Evolutionary conservation across 2,329 filamentous ascomycete species (phyloP).

Genomic region (Colletotrichum endophyticum): DNA sequence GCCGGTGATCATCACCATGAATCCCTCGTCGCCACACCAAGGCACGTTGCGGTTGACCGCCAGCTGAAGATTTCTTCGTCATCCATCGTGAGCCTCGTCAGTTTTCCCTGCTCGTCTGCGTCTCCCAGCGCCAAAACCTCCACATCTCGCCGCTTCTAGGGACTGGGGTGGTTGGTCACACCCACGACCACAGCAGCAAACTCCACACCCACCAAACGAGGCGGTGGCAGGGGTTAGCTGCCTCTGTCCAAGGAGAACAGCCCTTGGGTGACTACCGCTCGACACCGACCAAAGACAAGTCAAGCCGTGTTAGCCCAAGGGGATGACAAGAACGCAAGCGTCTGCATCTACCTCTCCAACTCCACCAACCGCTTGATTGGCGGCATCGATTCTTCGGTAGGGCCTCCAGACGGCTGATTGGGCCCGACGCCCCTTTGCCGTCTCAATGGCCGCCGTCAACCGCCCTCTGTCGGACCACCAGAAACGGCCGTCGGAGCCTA

Average conservation of each 20-base stretch:
- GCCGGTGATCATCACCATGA: background rate
- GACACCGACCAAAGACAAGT: background rate
- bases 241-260: background rate
- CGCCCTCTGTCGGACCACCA: conserved; percentile 19
- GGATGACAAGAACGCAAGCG: conserved; percentile 9
- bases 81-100: conserved; percentile 18
- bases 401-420: conserved; percentile 12
- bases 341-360: background rate
- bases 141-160: background rate
- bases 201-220: conserved; percentile 15
- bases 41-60: conserved; percentile 4
- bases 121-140: conserved; percentile 9
- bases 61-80: conserved; percentile 3
- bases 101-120: conserved; percentile 5
- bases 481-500: conserved; percentile 20
- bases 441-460: conserved; percentile 13
- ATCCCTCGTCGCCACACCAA: background rate
- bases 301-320: background rate
- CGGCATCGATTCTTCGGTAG: background rate
- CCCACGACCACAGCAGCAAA: conserved; percentile 14
- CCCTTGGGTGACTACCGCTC: background rate
- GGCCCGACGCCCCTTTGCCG: conserved; percentile 7
- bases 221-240: conserved; percentile 16
- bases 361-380: conserved; percentile 7
- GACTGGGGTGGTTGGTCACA: conserved; percentile 15